Conservation (phyloP, 2,329 filamentous ascomycete species). For the Exophiala xenobiotica region DNA sequence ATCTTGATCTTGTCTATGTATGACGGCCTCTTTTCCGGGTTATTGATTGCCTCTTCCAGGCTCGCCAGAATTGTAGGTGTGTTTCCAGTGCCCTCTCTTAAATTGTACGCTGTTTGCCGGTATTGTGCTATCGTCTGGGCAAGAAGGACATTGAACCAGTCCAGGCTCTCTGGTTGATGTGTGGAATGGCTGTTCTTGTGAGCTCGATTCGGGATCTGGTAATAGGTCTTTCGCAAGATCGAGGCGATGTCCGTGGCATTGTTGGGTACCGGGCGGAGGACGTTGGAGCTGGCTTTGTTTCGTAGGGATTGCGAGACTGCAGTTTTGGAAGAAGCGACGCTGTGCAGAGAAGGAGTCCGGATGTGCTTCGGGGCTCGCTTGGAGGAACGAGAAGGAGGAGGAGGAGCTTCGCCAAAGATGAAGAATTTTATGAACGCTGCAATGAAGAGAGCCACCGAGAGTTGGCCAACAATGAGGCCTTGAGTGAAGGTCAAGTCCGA, state of each 20-base stretch:
- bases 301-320: constrained; percentile 46
- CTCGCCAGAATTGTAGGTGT: constrained; percentile 72
- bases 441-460: constrained; percentile 86
- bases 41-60: constrained; percentile 81
- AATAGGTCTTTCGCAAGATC: constrained; percentile 95
- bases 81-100: constrained; percentile 58
- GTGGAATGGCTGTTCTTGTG: constrained; percentile 57
- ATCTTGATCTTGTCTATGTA: constrained; percentile 93
- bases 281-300: constrained; percentile 56
- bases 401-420: constrained; percentile 93
- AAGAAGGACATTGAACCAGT: constrained; percentile 98
- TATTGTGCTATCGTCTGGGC: constrained; percentile 97
- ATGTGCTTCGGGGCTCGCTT: constrained; percentile 74
- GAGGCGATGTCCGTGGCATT: constrained; percentile 78
- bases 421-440: constrained; percentile 99
- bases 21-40: constrained; percentile 79
- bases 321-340: constrained; percentile 37
- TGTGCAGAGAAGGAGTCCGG: constrained; percentile 65
- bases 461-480: constrained; percentile 86
- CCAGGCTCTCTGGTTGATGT: constrained; percentile 92
- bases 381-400: constrained; percentile 70
- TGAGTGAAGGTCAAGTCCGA: constrained; percentile 47
- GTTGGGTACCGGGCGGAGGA: constrained; percentile 69
- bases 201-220: constrained; percentile 60
- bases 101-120: constrained; percentile 83